Conservation (phyloP, 108 stramenopile genomes). For the Aureococcus anophagefferens region DNA sequence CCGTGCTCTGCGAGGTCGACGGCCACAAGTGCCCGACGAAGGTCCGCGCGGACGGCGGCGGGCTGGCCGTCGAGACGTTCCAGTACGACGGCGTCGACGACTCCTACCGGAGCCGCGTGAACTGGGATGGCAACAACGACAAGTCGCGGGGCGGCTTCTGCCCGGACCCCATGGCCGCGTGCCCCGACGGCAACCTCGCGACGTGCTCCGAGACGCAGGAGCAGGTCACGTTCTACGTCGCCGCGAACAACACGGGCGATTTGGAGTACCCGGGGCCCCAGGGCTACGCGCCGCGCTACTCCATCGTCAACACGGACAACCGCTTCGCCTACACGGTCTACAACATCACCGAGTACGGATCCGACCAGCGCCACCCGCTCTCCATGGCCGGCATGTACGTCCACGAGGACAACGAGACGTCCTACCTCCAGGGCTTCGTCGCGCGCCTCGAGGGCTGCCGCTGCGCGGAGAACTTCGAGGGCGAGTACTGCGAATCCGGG, state of each 20-base stretch:
- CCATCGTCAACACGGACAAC: neutral
- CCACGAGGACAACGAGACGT: neutral
- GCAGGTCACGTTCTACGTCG: neutral
- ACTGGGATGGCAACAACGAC: neutral
- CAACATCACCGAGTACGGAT: neutral
- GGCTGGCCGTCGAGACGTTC: neutral
- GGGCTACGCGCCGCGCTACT: neutral
- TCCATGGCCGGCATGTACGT: neutral
- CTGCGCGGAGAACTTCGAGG: neutral
- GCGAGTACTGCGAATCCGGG: slow-evolving; percentile 1
- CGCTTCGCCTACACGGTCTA: neutral
- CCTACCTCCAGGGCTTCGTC: neutral
- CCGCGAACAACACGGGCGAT: neutral
- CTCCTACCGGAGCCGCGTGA: neutral
- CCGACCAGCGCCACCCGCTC: neutral
- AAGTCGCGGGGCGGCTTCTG: no score
- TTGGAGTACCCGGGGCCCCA: no score
- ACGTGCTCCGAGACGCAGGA: no score
- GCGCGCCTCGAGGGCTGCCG: neutral
- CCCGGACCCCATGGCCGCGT: neutral
- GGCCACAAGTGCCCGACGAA: neutral
- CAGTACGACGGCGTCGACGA: no score
- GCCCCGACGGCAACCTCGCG: neutral
- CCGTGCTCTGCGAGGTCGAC: neutral
- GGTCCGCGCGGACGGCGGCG: neutral